Conservation (phyloP, 352 stramenopile species). For the Phytophthora citricola region DNA sequence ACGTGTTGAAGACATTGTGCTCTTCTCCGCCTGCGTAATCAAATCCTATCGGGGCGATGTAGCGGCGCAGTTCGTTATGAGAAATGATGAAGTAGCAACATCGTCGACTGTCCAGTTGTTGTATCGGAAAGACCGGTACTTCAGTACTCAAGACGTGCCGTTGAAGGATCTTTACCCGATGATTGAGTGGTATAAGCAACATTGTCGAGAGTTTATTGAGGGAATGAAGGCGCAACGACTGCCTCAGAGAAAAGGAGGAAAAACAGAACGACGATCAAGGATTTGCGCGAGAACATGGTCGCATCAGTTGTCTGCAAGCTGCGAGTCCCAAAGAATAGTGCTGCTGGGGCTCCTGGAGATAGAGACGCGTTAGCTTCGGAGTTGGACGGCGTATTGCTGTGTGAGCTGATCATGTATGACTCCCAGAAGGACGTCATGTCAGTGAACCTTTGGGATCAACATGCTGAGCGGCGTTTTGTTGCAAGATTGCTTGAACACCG, state of each 20-base stretch:
- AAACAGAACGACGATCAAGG: slow-evolving; percentile 41
- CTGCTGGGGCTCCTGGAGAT: neutral
- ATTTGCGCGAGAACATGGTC: slow-evolving; percentile 68
- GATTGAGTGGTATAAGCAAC: slow-evolving; percentile 74
- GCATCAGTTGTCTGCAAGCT: slow-evolving; percentile 55
- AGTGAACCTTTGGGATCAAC: slow-evolving; percentile 73
- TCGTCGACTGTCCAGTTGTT: slow-evolving; percentile 63
- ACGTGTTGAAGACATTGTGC: slow-evolving; percentile 60
- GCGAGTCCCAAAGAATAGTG: slow-evolving; percentile 1
- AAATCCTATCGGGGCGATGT: slow-evolving; percentile 57
- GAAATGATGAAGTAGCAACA: slow-evolving; percentile 24
- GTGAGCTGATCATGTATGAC: slow-evolving; percentile 61
- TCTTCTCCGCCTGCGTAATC: slow-evolving; percentile 59
- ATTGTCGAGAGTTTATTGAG: slow-evolving; percentile 51
- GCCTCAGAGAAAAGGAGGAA: slow-evolving; percentile 10
- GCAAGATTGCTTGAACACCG: slow-evolving; percentile 45
- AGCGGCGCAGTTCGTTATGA: slow-evolving; percentile 56
- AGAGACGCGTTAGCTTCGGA: slow-evolving; percentile 23
- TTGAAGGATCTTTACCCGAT: slow-evolving; percentile 66
- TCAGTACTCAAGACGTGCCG: slow-evolving; percentile 57
- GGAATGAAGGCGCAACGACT: neutral
- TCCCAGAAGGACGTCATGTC: slow-evolving; percentile 44
- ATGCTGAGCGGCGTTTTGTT: slow-evolving; percentile 58
- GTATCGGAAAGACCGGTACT: slow-evolving; percentile 65
- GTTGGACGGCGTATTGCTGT: slow-evolving; percentile 49